Evolutionary conservation across 2,329 filamentous ascomycete species (phyloP), one percentile per base, ranked within the genome.

Genomic region (Fusarium lyarnte): DNA sequence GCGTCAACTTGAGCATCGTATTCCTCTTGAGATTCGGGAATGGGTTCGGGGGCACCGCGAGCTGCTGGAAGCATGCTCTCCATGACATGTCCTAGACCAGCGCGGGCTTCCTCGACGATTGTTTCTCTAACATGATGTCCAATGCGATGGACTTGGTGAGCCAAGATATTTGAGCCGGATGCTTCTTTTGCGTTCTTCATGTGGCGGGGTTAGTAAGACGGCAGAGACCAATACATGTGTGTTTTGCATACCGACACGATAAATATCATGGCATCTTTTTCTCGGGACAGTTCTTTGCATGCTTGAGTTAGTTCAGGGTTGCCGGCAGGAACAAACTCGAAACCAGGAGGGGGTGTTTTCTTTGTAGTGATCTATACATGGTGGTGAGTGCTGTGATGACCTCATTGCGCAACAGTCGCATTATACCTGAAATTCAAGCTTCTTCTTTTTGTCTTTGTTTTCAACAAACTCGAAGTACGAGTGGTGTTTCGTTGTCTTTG

Each of bases 221-320:
- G 35, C 29, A 10, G 19, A 16, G 29, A 25, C 19, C 7, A 51
- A 52, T 52, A 35, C 35, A 46, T 31, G 45, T 38, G 33, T 38
- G 39, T 39, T 33, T 49, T 53, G 71, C 87, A 74, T 84, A 91
- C 90, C 76, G 89, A 90, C 52, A 92, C 90, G 64, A 92, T 91
- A 74, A 90, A 92, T 21, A 91, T 88, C 86, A 90, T 88, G 47
- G 88, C 89, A 74, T 86, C 89, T 55, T 84, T 83, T 73, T 90
- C 87, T 70, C 90, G 85, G 3, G 90, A 92, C 25, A 91, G 79
- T 74, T 92, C 90, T 79, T 92, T 92, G 83, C 90, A 92, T 46
- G 84, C 81, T 61, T 82, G 83, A 9, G 89, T 91, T 76, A 92
- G 81, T 69, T 86, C 84, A 27, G 89, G 90, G 71, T 91, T 88